A percentile compares a stretch with the other conserved stretches of the same genome.
Conservation (phyloP, 305 asterid species). For the Fraxinus sp. region DNA sequence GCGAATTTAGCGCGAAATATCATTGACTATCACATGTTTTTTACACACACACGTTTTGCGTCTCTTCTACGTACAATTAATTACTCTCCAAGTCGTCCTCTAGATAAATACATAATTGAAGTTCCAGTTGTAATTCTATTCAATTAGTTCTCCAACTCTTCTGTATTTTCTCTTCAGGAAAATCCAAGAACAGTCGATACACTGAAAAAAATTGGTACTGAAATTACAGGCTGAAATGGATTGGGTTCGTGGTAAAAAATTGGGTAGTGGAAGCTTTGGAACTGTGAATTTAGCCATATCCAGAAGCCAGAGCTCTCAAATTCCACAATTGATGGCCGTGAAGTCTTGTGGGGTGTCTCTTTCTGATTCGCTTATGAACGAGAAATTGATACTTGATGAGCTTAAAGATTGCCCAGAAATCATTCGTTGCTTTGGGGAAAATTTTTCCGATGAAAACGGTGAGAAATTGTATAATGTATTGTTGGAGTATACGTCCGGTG, state of each 20-base stretch:
- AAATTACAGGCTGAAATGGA: slow-evolving; percentile 6
- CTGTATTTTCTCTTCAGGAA: not conserved
- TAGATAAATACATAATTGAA: not conserved
- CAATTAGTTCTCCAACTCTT: not conserved
- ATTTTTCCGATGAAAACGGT: not conserved
- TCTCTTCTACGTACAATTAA: not conserved
- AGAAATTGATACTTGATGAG: too few relatives aligned
- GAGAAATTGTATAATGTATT: slow-evolving; percentile 31
- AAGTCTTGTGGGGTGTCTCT: too few relatives aligned
- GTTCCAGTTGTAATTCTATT: not conserved
- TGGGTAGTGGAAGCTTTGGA: too few relatives aligned
- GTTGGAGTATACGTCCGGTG: slow-evolving; percentile 53
- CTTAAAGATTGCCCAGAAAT: too few relatives aligned
- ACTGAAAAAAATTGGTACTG: not conserved
- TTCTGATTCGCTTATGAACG: too few relatives aligned
- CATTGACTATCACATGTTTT: not conserved
- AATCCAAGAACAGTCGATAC: not conserved
- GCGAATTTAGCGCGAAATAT: not conserved
- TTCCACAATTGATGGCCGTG: too few relatives aligned
- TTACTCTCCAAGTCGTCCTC: not conserved
- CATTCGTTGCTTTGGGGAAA: too few relatives aligned
- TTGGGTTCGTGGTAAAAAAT: slow-evolving; percentile 18
- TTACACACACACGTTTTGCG: not conserved
- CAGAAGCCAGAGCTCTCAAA: too few relatives aligned
- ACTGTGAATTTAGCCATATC: too few relatives aligned